A percentile compares a stretch with the other conserved stretches of the same genome.
Conservation (phyloP, 345 rosid species). For the Bruguiera sexangula region DNA sequence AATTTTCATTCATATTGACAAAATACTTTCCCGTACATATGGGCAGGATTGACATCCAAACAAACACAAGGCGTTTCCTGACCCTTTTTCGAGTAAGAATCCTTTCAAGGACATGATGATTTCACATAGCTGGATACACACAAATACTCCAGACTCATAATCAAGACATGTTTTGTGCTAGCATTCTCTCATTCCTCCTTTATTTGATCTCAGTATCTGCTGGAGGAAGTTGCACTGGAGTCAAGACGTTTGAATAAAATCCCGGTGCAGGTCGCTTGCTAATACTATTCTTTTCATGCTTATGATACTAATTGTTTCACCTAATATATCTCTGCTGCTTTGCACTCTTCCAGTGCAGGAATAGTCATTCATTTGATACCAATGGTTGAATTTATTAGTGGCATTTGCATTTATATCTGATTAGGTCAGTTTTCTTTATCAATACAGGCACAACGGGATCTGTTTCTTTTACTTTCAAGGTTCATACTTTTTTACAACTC, state of each 20-base stretch:
- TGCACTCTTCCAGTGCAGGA: neutral
- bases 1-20: neutral
- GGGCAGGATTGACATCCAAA: conserved; percentile 91
- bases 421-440: neutral
- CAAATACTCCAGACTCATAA: too few species aligned
- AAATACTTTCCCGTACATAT: neutral
- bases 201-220: conserved; percentile 63
- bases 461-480: conserved; percentile 77
- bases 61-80: conserved; percentile 77
- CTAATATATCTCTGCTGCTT: neutral
- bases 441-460: conserved; percentile 81
- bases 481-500: conserved; percentile 86
- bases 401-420: neutral
- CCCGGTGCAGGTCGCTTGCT: conserved; percentile 64
- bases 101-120: conserved; percentile 2
- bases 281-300: conserved; percentile 1
- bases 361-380: neutral
- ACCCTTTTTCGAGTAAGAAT: conserved; percentile 65
- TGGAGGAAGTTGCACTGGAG: conserved; percentile 80
- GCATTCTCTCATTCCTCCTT: neutral
- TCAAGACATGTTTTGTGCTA: too few species aligned
- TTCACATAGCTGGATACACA: neutral
- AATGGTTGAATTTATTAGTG: neutral
- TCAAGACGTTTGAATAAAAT: conserved; percentile 58
- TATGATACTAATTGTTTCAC: conserved; percentile 10